phyloP scores from a whole-genome alignment of 2,329 filamentous ascomycete genomes.

The Chrysoporthe deuterocubensis region DNA sequence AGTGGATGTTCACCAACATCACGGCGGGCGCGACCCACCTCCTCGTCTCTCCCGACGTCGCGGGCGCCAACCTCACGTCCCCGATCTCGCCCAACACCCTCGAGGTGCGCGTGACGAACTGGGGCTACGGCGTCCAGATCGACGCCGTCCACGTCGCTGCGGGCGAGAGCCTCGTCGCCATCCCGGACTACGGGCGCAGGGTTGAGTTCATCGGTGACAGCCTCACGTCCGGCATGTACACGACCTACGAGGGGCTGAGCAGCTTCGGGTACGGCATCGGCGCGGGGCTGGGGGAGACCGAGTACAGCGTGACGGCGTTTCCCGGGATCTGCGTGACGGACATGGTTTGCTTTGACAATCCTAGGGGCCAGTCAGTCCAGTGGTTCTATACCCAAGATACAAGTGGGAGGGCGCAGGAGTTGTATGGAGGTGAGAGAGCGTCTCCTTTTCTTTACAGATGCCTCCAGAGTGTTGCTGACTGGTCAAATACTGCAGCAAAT shows the following conservation, averaged over 20 bases:
- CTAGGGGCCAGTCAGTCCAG: slow-evolving; percentile 55
- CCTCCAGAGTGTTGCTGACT: neutral
- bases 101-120: slow-evolving; percentile 64
- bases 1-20: slow-evolving; percentile 66
- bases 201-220: slow-evolving; percentile 53
- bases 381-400: slow-evolving; percentile 63
- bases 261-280: slow-evolving; percentile 60
- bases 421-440: slow-evolving; percentile 46
- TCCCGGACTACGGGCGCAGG: slow-evolving; percentile 41
- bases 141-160: slow-evolving; percentile 52
- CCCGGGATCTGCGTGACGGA: slow-evolving; percentile 62
- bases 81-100: slow-evolving; percentile 53
- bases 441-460: neutral
- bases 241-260: slow-evolving; percentile 61
- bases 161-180: slow-evolving; percentile 49
- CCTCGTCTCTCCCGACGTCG: slow-evolving; percentile 51
- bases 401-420: slow-evolving; percentile 46
- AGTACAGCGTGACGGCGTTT: slow-evolving; percentile 62
- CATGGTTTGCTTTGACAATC: slow-evolving; percentile 58
- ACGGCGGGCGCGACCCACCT: slow-evolving; percentile 60
- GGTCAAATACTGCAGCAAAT: neutral
- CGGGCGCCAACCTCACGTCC: slow-evolving; percentile 48
- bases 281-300: slow-evolving; percentile 60
- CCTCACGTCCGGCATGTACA: slow-evolving; percentile 59
- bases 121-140: slow-evolving; percentile 63